phyloP scores from a whole-genome alignment of 2,329 filamentous ascomycete species.

The Penicillium concentricum region DNA sequence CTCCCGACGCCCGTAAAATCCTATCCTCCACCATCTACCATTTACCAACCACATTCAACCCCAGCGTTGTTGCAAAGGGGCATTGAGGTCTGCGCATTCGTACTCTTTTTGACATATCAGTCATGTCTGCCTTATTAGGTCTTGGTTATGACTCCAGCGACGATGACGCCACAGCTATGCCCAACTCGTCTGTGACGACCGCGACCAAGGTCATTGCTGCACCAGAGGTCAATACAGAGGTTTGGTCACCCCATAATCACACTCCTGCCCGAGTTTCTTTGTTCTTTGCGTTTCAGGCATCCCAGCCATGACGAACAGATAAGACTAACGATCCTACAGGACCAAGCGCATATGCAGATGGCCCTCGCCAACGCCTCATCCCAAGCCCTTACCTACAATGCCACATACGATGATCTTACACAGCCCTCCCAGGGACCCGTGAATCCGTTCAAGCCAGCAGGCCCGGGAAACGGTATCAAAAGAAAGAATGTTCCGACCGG shows the following conservation, averaged over 20 bases:
- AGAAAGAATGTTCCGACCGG: slow-evolving; percentile 83
- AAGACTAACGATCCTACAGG: slow-evolving; percentile 47
- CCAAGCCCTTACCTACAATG: slow-evolving; percentile 52
- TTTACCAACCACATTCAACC: slow-evolving; percentile 7
- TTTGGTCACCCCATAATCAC: slow-evolving; percentile 46
- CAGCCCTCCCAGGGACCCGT: slow-evolving; percentile 65
- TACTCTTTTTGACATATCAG: slow-evolving; percentile 4
- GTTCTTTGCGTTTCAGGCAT: background rate
- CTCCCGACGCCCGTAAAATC: slow-evolving; percentile 35
- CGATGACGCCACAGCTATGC: slow-evolving; percentile 39
- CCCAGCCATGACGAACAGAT: slow-evolving; percentile 6
- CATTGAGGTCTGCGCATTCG: slow-evolving; percentile 2
- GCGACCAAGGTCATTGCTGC: slow-evolving; percentile 47
- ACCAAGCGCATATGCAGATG: slow-evolving; percentile 51
- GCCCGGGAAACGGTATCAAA: slow-evolving; percentile 57
- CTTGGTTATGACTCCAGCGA: slow-evolving; percentile 50
- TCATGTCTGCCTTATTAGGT: slow-evolving; percentile 47
- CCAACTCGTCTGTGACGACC: slow-evolving; percentile 29
- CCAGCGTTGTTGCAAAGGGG: slow-evolving; percentile 1
- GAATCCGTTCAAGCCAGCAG: slow-evolving; percentile 71
- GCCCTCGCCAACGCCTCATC: slow-evolving; percentile 54
- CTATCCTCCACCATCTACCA: slow-evolving; percentile 14
- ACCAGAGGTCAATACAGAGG: slow-evolving; percentile 56
- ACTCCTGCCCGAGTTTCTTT: background rate
- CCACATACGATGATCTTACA: slow-evolving; percentile 69